phyloP scores from a whole-genome alignment of 1,139 yeast species.

The Diutina sp. region DNA sequence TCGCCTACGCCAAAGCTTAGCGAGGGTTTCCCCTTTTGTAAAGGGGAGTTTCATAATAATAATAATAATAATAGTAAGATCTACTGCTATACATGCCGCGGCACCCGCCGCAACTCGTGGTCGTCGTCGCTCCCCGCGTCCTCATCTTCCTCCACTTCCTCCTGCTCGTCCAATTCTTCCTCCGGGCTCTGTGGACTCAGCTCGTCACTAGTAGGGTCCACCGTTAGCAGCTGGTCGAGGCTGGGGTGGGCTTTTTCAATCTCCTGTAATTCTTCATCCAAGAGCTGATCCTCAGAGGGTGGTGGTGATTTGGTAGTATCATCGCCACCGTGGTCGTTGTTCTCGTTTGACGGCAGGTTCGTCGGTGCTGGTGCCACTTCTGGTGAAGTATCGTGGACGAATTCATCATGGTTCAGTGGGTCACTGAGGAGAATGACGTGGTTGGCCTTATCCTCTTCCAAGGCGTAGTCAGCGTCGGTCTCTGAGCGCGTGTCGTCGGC shows the following conservation, averaged over 20 bases:
- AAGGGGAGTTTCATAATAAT: not conserved
- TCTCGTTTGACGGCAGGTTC: not conserved
- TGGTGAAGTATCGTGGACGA: slow-evolving; percentile 12
- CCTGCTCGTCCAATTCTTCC: slow-evolving; percentile 6
- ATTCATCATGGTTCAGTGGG: slow-evolving; percentile 20
- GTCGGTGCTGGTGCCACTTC: not conserved
- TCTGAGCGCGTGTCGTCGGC: slow-evolving; percentile 11
- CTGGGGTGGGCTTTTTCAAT: not conserved
- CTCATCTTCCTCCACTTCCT: slow-evolving; percentile 11
- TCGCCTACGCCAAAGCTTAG: slow-evolving; percentile 31
- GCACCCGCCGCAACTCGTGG: not conserved
- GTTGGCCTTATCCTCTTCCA: slow-evolving; percentile 8
- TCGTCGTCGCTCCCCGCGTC: slow-evolving; percentile 6
- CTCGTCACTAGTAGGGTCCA: not conserved
- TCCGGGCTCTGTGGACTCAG: not conserved
- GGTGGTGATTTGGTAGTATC: not conserved
- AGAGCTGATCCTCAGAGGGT: not conserved
- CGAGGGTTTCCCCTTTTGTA: not conserved
- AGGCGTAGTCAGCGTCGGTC: slow-evolving; percentile 4
- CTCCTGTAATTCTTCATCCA: not conserved
- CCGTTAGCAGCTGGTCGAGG: not conserved
- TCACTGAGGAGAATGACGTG: slow-evolving; percentile 23
- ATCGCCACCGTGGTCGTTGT: not conserved
- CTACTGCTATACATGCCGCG: not conserved
- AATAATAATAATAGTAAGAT: not conserved